Evolutionary conservation across 2,329 filamentous ascomycete species (phyloP), one percentile per base, ranked within the genome.

Genomic region (Hypoxylon sp.): DNA sequence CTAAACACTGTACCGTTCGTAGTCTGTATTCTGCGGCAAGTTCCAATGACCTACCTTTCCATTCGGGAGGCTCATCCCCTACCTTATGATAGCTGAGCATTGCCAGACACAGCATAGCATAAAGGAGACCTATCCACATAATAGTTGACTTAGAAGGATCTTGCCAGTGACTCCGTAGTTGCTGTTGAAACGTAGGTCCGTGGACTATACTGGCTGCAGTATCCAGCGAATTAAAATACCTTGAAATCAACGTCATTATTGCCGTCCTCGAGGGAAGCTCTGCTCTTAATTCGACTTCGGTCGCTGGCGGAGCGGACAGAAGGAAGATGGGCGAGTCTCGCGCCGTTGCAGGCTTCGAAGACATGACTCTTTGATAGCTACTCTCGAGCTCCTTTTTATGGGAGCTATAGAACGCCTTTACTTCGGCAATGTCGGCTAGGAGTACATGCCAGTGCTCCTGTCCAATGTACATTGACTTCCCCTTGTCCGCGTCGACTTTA

Each of bases 341-440:
- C 28, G 87, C 85, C 2, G 83, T 82, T 28, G 82, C 81, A 14
- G 90, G 85, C 74, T 91, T 93, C 41, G 88, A 88, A 48, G 88
- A 88, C 77, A 90, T 87, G 56, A 97, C 89, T 73, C 89, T 91
- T 73, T 92, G 89, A 73, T 93, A 89, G 73, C 94, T 94, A 64
- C 90, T 90, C 76, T 97, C 93, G 65, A 95, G 86, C 71, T 98
- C 94, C 76, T 96, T 94, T 79, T 96, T 97, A 80, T 98, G 93
- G 36, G 86, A 89, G 17, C 82, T 81, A 75, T 97, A 98, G 81
- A 96, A 98, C 73, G 91, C 94, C 77, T 95, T 97, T 25, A 99
- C 95, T 82, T 99, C 96, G 9, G 93, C 86, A 70, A 99, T 96
- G 79, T 94, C 92, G 72, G 89, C 85, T 60, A 97, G 82, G 58